Percentiles rank a stretch among this genome's conserved stretches.
Conservation (phyloP, 495 filamentous ascomycete genomes). For the Physcia stellaris region DNA sequence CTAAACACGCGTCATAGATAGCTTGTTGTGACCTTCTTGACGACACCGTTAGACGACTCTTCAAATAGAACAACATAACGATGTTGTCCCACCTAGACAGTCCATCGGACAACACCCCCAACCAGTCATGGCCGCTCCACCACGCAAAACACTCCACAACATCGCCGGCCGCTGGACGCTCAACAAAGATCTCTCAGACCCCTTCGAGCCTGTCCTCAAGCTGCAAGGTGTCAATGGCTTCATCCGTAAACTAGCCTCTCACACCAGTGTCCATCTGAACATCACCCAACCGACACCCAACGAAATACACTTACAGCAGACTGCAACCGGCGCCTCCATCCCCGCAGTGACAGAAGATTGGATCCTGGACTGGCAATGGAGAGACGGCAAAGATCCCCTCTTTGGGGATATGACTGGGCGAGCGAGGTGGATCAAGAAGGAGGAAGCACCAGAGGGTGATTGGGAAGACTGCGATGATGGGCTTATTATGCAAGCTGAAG, state of each 20-base stretch:
- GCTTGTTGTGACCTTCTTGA: too few relatives aligned
- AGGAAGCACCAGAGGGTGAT: conserved; percentile 5
- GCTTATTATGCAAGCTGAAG: conserved; percentile 6
- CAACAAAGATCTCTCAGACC: conserved; percentile 9
- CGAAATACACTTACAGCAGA: conserved; percentile 53
- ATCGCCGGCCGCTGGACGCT: conserved; percentile 9
- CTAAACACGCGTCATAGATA: too few relatives aligned
- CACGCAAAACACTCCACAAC: conserved; percentile 5
- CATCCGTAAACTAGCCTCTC: conserved; percentile 11
- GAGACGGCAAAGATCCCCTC: conserved; percentile 9
- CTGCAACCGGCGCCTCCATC: conserved; percentile 44
- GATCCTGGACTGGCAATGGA: conserved; percentile 38
- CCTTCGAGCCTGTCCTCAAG: conserved; percentile 8
- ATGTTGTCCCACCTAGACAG: too few relatives aligned
- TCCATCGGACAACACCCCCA: too few relatives aligned
- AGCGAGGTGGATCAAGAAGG: conserved; percentile 8
- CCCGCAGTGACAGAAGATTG: conserved; percentile 51
- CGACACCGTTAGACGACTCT: too few relatives aligned
- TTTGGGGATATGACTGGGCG: conserved; percentile 11
- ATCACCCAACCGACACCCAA: conserved; percentile 6
- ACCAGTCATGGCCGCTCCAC: conserved; percentile 8
- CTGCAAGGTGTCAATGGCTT: conserved; percentile 8
- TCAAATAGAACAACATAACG: too few relatives aligned
- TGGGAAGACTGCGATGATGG: conserved; percentile 8
- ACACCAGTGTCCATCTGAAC: conserved; percentile 14